phyloP scores from a whole-genome alignment of 2,329 filamentous ascomycete genomes.

The Colletotrichum cuscutae region DNA sequence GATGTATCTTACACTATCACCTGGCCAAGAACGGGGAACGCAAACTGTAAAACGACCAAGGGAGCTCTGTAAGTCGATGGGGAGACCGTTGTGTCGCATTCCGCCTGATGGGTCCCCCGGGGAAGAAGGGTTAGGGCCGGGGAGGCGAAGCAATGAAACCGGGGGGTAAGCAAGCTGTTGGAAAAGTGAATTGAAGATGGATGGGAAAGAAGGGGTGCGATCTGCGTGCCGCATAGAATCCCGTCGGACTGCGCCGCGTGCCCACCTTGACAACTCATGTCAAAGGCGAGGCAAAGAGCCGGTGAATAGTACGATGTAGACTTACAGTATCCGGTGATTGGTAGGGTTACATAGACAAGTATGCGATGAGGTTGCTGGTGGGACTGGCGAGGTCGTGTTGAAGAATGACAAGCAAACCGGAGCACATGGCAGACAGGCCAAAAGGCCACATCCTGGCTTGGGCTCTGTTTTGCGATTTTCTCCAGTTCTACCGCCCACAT shows the following conservation, averaged over 20 bases:
- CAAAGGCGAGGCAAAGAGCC: background rate
- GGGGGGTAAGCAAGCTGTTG: background rate
- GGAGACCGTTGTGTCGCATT: conserved; percentile 21
- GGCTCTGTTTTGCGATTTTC: background rate
- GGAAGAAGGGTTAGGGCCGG: background rate
- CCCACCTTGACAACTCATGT: background rate
- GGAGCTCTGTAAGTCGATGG: background rate
- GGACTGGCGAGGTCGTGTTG: background rate
- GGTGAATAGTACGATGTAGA: background rate
- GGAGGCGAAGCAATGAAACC: background rate
- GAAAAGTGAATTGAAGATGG: background rate
- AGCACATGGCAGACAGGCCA: background rate
- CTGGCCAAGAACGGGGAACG: background rate
- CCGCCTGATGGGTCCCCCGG: conserved; percentile 23
- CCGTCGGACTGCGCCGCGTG: background rate
- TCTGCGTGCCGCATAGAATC: conserved; percentile 3
- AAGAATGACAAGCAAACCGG: conserved; percentile 10
- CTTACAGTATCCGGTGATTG: background rate
- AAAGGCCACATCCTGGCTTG: background rate
- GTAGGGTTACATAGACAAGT: background rate
- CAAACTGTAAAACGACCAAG: background rate
- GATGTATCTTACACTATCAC: background rate
- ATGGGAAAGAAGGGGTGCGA: background rate
- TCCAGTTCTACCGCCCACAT: background rate
- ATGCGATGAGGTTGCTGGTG: background rate